phyloP scores from a whole-genome alignment of 768 basidiomycete genomes.

The Dentipellis sp. region DNA sequence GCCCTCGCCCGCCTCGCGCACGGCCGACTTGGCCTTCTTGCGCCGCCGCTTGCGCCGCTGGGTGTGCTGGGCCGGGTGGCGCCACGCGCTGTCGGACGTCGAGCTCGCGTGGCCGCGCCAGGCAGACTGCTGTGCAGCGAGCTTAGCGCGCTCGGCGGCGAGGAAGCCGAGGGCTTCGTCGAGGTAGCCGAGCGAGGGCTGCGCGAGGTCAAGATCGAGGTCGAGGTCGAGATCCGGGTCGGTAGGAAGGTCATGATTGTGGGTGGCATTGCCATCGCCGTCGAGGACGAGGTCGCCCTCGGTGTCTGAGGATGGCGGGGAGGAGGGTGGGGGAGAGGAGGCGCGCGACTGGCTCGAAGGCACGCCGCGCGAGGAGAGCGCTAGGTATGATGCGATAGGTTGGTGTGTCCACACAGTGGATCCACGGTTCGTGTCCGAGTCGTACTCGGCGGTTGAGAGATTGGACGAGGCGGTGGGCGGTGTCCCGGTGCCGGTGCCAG shows the following conservation, averaged over 20 bases:
- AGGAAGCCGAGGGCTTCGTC: slow-evolving; percentile 71
- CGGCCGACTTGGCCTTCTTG: slow-evolving; percentile 17
- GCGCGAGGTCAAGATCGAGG: slow-evolving; percentile 25
- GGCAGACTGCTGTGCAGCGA: slow-evolving; percentile 31
- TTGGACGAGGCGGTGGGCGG: slow-evolving; percentile 19
- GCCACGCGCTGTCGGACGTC: slow-evolving; percentile 10
- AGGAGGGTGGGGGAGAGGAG: slow-evolving; percentile 11
- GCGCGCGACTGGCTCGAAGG: slow-evolving; percentile 10
- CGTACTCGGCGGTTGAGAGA: slow-evolving; percentile 25
- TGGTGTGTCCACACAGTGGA: slow-evolving; percentile 62
- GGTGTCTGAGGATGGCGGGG: slow-evolving; percentile 13
- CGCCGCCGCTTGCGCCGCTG: slow-evolving; percentile 27
- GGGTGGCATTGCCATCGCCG: slow-evolving; percentile 8
- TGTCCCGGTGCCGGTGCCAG: slow-evolving; percentile 11
- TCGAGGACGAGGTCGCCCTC: slow-evolving; percentile 17
- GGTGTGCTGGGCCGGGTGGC: slow-evolving; percentile 8
- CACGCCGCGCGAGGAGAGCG: slow-evolving; percentile 19
- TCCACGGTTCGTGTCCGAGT: slow-evolving; percentile 30
- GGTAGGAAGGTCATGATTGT: slow-evolving; percentile 13
- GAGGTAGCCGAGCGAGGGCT: slow-evolving; percentile 65
- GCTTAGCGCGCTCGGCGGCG: slow-evolving; percentile 56
- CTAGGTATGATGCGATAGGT: slow-evolving; percentile 50
- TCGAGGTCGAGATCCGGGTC: slow-evolving; percentile 16
- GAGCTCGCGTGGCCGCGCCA: slow-evolving; percentile 12
- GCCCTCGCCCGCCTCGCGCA: slow-evolving; percentile 5